phyloP scores from a whole-genome alignment of 805 yeast species.

The Pichia cabralensis region DNA sequence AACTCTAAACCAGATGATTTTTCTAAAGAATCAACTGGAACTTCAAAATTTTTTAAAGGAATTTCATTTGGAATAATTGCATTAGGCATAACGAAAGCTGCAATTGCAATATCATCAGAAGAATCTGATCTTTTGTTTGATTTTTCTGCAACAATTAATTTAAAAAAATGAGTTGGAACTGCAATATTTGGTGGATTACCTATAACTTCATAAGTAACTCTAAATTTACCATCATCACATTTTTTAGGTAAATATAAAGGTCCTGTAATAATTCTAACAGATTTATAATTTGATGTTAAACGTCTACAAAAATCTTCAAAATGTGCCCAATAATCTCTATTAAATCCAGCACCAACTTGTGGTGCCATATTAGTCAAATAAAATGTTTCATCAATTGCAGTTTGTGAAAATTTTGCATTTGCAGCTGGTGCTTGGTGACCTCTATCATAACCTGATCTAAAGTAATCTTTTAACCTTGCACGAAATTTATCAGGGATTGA shows the following conservation, averaged over 20 bases:
- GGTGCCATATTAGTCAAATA: slow-evolving; percentile 86
- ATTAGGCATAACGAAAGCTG: slow-evolving; percentile 91
- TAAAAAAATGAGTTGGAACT: slow-evolving; percentile 96
- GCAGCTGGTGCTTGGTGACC: slow-evolving; percentile 99
- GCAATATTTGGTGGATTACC: slow-evolving; percentile 96
- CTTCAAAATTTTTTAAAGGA: slow-evolving; percentile 68
- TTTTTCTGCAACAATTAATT: slow-evolving; percentile 76
- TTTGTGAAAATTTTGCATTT: slow-evolving; percentile 82
- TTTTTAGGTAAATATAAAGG: slow-evolving; percentile 81
- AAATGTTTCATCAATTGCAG: slow-evolving; percentile 94
- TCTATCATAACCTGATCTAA: slow-evolving; percentile 91
- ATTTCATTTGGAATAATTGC: slow-evolving; percentile 61
- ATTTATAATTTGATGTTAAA: slow-evolving; percentile 57
- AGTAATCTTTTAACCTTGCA: slow-evolving; percentile 72
- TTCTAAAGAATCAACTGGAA: slow-evolving; percentile 85
- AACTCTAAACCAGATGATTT: slow-evolving; percentile 79
- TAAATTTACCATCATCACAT: slow-evolving; percentile 69
- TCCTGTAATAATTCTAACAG: slow-evolving; percentile 86
- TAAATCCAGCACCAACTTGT: slow-evolving; percentile 96
- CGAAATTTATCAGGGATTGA: slow-evolving; percentile 67
- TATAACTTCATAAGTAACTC: slow-evolving; percentile 82
- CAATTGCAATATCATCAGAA: slow-evolving; percentile 52
- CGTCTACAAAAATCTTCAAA: slow-evolving; percentile 82
- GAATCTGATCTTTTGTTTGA: slow-evolving; percentile 28
- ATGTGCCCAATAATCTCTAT: slow-evolving; percentile 97